phyloP scores from a whole-genome alignment of 441 rosid genomes.

The Populus hybrid region DNA sequence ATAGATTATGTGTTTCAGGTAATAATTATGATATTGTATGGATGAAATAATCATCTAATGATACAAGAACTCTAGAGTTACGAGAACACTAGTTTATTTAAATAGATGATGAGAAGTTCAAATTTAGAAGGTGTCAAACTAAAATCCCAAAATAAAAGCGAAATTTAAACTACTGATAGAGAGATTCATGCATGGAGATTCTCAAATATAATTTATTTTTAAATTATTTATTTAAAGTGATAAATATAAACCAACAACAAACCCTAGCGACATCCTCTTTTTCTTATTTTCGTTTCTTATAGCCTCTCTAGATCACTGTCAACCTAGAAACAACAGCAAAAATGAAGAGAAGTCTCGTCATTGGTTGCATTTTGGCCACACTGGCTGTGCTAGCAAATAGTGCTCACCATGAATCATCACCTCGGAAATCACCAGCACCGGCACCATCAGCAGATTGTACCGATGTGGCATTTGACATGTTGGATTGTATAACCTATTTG shows the following conservation, averaged over 20 bases:
- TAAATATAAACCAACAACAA: not conserved
- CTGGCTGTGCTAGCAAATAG: conserved; percentile 1
- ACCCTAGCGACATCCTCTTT: not conserved
- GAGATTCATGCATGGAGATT: not conserved
- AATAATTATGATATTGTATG: too few species aligned
- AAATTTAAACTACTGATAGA: not conserved
- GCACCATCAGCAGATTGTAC: conserved; percentile 19
- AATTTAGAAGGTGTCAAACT: too few species aligned
- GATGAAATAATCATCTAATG: too few species aligned
- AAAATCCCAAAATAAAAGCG: too few species aligned
- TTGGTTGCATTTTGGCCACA: conserved; percentile 2
- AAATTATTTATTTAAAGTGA: not conserved
- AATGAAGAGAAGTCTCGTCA: not conserved
- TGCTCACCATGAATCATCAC: not conserved
- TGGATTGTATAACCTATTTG: conserved; percentile 31
- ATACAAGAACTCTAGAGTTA: too few species aligned
- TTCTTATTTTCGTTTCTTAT: not conserved
- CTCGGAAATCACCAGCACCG: not conserved
- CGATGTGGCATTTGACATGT: conserved; percentile 26
- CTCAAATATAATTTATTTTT: not conserved
- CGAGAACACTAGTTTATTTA: too few species aligned
- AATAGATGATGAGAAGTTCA: too few species aligned
- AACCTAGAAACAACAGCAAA: not conserved
- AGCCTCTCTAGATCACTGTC: not conserved
- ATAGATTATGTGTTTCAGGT: too few species aligned